These are phyloP conservation scores for Talinum fruticosum DNA, from an alignment of 148 eudicot species.

Conservation along the genomic window DNA sequence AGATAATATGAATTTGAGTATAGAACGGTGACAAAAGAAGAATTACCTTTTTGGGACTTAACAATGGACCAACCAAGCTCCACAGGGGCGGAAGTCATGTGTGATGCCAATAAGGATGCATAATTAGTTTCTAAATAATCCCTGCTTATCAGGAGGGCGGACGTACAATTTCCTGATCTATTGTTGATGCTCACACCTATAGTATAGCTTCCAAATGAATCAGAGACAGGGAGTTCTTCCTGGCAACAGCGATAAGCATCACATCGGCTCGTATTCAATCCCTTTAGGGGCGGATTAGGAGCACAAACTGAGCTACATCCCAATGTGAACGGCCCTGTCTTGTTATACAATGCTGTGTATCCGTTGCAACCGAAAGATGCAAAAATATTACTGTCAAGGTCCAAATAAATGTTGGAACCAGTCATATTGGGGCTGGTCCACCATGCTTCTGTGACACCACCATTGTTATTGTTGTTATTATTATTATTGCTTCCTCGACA, in stretches of 20 bases:
- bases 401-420: not conserved
- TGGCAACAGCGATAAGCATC: not conserved
- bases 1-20: no score
- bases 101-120: no score
- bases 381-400: not conserved
- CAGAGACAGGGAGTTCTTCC: not conserved
- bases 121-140: no score
- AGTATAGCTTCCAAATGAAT: not conserved
- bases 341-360: not conserved
- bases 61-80: no score
- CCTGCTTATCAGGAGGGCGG: no score
- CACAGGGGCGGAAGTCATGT: no score
- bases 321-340: not conserved
- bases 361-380: not conserved
- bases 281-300: not conserved
- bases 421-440: constrained; percentile 1
- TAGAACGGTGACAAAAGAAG: no score
- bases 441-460: not conserved
- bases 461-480: not conserved
- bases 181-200: not conserved
- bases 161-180: no score
- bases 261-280: not conserved
- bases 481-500: no score
- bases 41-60: no score
- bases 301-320: not conserved